Percentiles rank a stretch among this genome's conserved stretches.
Evolutionary conservation across 495 filamentous ascomycete species (phyloP).

Genomic region (Annulohypoxylon moriforme): DNA sequence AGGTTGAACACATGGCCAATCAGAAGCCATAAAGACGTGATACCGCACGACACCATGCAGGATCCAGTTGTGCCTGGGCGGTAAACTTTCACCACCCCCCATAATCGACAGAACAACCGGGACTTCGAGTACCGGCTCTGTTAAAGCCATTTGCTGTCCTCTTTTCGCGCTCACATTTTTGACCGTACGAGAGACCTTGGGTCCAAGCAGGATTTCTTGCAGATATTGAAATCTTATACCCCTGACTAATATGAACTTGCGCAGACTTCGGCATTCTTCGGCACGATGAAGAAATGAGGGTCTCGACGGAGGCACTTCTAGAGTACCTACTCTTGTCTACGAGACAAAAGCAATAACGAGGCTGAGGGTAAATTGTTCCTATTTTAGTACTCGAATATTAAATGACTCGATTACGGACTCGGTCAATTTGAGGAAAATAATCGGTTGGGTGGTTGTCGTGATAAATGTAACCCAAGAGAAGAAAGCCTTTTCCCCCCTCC

Average conservation of each 20-base stretch:
- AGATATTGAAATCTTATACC: not conserved
- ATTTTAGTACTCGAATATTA: slow-evolving; percentile 24
- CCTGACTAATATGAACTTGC: not conserved
- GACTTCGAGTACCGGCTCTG: slow-evolving; percentile 29
- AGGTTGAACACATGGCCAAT: slow-evolving; percentile 43
- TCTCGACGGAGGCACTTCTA: not conserved
- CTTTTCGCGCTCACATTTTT: slow-evolving; percentile 20
- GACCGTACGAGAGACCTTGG: slow-evolving; percentile 1
- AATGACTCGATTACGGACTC: slow-evolving; percentile 23
- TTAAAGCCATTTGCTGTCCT: slow-evolving; percentile 11
- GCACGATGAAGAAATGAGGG: no score
- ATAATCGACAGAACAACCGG: slow-evolving; percentile 28
- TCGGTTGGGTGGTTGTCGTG: slow-evolving; percentile 38
- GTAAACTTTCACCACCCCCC: slow-evolving; percentile 37
- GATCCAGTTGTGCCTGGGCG: slow-evolving; percentile 47
- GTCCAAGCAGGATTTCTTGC: slow-evolving; percentile 3
- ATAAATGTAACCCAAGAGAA: slow-evolving; percentile 36
- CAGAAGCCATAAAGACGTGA: slow-evolving; percentile 39
- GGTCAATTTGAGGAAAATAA: slow-evolving; percentile 41
- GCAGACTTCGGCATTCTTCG: not conserved
- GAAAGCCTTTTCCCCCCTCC: slow-evolving; percentile 12
- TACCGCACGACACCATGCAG: slow-evolving; percentile 42
- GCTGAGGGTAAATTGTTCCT: slow-evolving; percentile 7
- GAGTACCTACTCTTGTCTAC: not conserved
- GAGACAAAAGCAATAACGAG: slow-evolving; percentile 15